Percentiles rank a stretch among this genome's conserved stretches.
Conservation (phyloP, 2,329 filamentous ascomycete species). For the Pseudonectria buxi region DNA sequence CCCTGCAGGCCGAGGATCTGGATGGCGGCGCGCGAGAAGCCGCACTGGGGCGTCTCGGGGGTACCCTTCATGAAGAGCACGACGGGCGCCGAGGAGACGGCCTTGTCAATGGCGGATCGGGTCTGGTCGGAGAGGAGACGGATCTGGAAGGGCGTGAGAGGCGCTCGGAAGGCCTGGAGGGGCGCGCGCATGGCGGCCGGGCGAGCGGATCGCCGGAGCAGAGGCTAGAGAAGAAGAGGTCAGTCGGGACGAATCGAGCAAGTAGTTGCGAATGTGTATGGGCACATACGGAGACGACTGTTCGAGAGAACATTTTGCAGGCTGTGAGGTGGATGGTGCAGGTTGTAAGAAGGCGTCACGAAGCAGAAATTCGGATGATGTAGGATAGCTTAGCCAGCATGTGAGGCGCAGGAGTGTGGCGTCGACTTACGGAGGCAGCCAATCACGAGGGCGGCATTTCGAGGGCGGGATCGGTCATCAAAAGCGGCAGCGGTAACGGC, state of each 20-base stretch:
- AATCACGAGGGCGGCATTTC: neutral
- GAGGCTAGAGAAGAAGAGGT: conserved; percentile 18
- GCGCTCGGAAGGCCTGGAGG: conserved; percentile 17
- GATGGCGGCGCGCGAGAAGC: conserved; percentile 90
- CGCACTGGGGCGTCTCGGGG: conserved; percentile 90
- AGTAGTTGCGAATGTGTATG: neutral
- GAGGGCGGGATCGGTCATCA: neutral
- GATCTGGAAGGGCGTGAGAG: conserved; percentile 34
- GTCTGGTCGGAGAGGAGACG: conserved; percentile 78
- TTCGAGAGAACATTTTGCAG: conserved; percentile 21
- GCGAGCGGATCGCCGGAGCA: conserved; percentile 32
- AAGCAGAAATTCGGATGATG: conserved; percentile 1
- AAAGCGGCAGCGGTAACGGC: conserved; percentile 4
- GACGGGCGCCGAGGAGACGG: conserved; percentile 79
- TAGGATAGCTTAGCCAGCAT: too few relatives aligned
- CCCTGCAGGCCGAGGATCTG: conserved; percentile 93
- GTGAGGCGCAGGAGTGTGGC: neutral
- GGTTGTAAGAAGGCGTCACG: conserved; percentile 3
- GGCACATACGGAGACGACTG: conserved; percentile 16
- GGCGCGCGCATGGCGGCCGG: conserved; percentile 24
- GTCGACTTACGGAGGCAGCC: neutral
- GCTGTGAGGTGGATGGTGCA: conserved; percentile 9
- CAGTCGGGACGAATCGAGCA: conserved; percentile 1
- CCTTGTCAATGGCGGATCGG: conserved; percentile 79
- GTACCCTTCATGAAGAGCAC: conserved; percentile 99